Evolutionary conservation across 805 yeast species (phyloP), one percentile per base, ranked within the genome.

Genomic region (Zygoascus bituminiphila): DNA sequence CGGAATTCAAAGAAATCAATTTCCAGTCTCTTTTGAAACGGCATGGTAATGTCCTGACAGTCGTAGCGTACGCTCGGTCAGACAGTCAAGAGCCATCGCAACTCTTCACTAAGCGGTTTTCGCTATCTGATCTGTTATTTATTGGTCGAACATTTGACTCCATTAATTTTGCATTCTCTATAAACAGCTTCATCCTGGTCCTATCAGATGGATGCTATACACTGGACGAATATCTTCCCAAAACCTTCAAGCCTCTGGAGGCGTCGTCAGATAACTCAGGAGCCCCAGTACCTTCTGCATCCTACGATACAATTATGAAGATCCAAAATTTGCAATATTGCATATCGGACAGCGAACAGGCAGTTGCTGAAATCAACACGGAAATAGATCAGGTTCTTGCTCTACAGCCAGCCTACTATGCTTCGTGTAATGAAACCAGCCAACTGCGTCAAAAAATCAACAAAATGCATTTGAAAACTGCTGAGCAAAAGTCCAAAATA

Each of bases 281-380:
- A 36, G 39, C 19, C 29, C 33, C 48, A 17, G 37, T 39, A 29
- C 8, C 25, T n/a, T 39, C 31, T 7, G 44, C 26, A n/a, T 51
- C 57, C 4, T 64, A 52, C 50, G 59, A 65, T 24, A 47, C 48
- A 17, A 52, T 64, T 1, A 58, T 60, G 47, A 62, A 60, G 25
- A 44, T 65, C 7, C 53, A 59, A 51, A 57, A 61, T 9, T 52
- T 65, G 7, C 59, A 63, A 48, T 55, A 56, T 19, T 59, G 64
- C 25, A 51, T 60, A 1, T 54, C 51, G 20, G 68, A 65, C 46
- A 56, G 62, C 41, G 55, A 53, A 40, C 44, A 29, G 31, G 55
- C 65, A 2, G 54, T 54, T 1, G 25, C 20, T 5, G 35, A 40
- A 10, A 49, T 62, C 21, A 20, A 43, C 10, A 26, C n/a, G 6